phyloP scores from a whole-genome alignment of 768 basidiomycete species.

The Fibroporia radiculosa region DNA sequence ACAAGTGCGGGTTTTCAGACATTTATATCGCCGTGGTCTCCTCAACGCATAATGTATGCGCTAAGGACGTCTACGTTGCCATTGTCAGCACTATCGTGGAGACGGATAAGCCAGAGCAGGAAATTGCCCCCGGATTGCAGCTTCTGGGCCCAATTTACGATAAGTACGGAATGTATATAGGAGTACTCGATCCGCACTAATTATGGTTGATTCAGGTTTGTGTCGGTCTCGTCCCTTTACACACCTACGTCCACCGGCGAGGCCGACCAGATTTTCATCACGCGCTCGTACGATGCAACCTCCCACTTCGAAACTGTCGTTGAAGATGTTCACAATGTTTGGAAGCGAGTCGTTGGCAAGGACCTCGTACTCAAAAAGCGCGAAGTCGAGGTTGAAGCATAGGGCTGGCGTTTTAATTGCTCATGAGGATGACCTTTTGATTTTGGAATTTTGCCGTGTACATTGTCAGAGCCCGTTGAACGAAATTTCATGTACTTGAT shows the following conservation, averaged over 20 bases:
- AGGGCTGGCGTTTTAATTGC: constrained; percentile 7
- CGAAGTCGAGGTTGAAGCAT: constrained; percentile 58
- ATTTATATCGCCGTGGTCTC: constrained; percentile 99
- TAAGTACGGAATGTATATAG: constrained; percentile 46
- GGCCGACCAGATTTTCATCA: constrained; percentile 91
- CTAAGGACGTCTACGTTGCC: constrained; percentile 90
- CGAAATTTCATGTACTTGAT: constrained; percentile 12
- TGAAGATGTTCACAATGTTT: constrained; percentile 94
- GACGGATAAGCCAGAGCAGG: constrained; percentile 84
- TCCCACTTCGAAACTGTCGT: constrained; percentile 99
- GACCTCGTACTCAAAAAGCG: constrained; percentile 85
- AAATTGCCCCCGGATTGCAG: constrained; percentile 87
- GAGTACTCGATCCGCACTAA: background rate
- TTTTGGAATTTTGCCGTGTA: background rate
- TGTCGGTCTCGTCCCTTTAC: constrained; percentile 83
- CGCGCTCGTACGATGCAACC: constrained; percentile 96
- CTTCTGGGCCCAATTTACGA: constrained; percentile 90
- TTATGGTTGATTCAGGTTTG: constrained; percentile 50
- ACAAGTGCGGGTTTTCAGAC: constrained; percentile 45
- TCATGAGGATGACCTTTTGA: background rate
- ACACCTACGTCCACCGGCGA: constrained; percentile 78
- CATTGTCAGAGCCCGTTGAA: background rate
- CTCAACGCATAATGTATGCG: constrained; percentile 94
- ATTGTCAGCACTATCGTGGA: constrained; percentile 99
- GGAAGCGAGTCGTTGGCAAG: constrained; percentile 76